phyloP scores from a whole-genome alignment of 352 stramenopile genomes.

The Pythium periplocum region DNA sequence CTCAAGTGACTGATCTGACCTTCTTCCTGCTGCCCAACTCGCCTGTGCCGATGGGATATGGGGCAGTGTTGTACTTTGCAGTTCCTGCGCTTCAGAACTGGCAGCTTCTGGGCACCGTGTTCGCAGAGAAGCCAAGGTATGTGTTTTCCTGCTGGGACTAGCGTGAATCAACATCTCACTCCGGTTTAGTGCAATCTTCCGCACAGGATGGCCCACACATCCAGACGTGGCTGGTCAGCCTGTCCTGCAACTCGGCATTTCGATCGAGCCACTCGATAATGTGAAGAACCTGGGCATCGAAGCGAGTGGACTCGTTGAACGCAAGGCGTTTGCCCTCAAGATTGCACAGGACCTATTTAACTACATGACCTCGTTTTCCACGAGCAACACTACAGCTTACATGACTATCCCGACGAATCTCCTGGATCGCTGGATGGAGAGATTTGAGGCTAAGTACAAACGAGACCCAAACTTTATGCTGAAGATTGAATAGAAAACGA shows the following conservation, averaged over 20 bases:
- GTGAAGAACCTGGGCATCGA: conserved; percentile 42
- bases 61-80: conserved; percentile 37
- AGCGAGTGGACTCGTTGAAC: conserved; percentile 26
- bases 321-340: conserved; percentile 72
- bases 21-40: conserved; percentile 46
- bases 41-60: conserved; percentile 28
- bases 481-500: conserved; percentile 30
- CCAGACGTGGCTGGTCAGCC: conserved; percentile 29
- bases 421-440: conserved; percentile 77
- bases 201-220: conserved; percentile 36
- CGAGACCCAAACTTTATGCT: conserved; percentile 85
- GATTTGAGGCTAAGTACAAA: conserved; percentile 76
- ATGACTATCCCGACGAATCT: conserved; percentile 82
- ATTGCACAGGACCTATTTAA: conserved; percentile 85
- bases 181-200: conserved; percentile 23
- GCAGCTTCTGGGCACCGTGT: conserved; percentile 33
- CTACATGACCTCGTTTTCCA: conserved; percentile 76
- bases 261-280: conserved; percentile 36
- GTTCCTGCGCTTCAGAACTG: conserved; percentile 37
- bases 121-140: conserved; percentile 28
- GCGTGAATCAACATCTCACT: not conserved
- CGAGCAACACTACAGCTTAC: conserved; percentile 36
- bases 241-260: conserved; percentile 35
- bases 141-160: not conserved
- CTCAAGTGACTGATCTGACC: conserved; percentile 34